These are phyloP conservation scores for Globisporangium viniferum DNA, from an alignment of 352 stramenopile genomes.

Conservation along the genomic window DNA sequence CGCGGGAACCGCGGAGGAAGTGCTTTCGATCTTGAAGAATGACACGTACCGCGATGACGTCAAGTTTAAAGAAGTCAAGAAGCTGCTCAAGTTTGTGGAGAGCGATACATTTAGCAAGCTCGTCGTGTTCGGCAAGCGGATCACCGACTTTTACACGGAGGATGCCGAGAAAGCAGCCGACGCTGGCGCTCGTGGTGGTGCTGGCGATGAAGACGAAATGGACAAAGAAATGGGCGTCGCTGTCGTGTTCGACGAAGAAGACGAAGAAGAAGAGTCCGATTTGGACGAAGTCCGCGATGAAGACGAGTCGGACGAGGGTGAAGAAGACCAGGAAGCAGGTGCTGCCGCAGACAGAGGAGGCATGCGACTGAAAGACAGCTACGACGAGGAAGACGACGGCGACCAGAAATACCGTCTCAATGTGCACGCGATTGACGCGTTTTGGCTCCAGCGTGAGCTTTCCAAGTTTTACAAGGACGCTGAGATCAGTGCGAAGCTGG, in stretches of 20 bases:
- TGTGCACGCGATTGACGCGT: constrained; percentile 97
- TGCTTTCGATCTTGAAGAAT: constrained; percentile 92
- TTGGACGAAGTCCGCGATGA: constrained; percentile 85
- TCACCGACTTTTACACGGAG: constrained; percentile 86
- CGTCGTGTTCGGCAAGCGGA: constrained; percentile 79
- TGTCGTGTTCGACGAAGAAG: constrained; percentile 97
- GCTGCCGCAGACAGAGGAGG: constrained; percentile 33
- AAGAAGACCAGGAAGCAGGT: constrained; percentile 48
- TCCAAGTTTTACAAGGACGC: constrained; percentile 96
- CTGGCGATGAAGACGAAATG: constrained; percentile 68
- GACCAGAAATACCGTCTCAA: constrained; percentile 82
- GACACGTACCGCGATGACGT: constrained; percentile 84
- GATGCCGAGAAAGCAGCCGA: constrained; percentile 24
- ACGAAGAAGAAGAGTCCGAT: constrained; percentile 94
- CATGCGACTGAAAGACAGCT: constrained; percentile 76
- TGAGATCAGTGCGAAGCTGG: constrained; percentile 89
- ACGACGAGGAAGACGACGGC: constrained; percentile 60
- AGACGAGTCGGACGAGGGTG: constrained; percentile 56
- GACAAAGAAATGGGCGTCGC: constrained; percentile 98
- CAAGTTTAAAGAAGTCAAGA: constrained; percentile 78
- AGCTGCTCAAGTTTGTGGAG: constrained; percentile 83
- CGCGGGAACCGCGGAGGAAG: constrained; percentile 88
- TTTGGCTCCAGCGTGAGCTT: constrained; percentile 97
- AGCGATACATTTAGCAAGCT: constrained; percentile 76
- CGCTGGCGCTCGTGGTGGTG: constrained; percentile 25